Percentiles rank a stretch among this genome's conserved stretches.
These are phyloP conservation scores for Acorus calamus DNA, from an alignment of 106 monocot species.

Conservation along the genomic window DNA sequence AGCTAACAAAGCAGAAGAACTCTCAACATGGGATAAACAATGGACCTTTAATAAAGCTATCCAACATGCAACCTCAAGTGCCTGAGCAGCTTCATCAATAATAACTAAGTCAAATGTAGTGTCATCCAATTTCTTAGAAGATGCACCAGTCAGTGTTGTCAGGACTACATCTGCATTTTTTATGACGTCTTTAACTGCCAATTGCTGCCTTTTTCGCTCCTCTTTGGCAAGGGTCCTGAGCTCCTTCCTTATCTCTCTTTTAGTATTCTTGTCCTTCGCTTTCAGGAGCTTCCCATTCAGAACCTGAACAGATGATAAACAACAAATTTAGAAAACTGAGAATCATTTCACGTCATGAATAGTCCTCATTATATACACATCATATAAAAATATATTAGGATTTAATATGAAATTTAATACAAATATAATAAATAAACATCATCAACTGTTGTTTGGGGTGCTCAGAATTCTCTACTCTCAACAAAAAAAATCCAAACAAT, in stretches of 20 bases:
- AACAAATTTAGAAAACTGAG: neutral
- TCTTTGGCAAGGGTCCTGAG: conserved; percentile 71
- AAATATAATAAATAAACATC: no score
- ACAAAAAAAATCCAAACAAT: no score
- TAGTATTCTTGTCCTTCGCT: conserved; percentile 64
- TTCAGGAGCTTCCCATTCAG: conserved; percentile 85
- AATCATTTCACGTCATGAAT: neutral
- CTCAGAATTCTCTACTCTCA: no score
- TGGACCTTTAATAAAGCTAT: conserved; percentile 85
- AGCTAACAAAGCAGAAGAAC: neutral
- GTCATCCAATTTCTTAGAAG: conserved; percentile 52
- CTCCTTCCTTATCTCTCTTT: conserved; percentile 85
- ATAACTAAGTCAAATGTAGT: conserved; percentile 84
- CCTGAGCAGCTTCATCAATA: conserved; percentile 99
- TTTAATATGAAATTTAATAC: no score
- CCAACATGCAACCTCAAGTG: conserved; percentile 95
- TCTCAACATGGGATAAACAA: neutral
- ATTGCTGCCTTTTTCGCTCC: conserved; percentile 85
- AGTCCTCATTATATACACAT: no score
- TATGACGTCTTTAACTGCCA: conserved; percentile 75
- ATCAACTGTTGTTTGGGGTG: no score
- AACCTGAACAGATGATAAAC: conserved; percentile 23
- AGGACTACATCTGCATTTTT: conserved; percentile 88
- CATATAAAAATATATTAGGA: no score
- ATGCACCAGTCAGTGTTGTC: conserved; percentile 88